Evolutionary conservation across 148 eudicot genomes (phyloP), one percentile per base, ranked within the genome.

Genomic region (Dysphania ambrosioides): DNA sequence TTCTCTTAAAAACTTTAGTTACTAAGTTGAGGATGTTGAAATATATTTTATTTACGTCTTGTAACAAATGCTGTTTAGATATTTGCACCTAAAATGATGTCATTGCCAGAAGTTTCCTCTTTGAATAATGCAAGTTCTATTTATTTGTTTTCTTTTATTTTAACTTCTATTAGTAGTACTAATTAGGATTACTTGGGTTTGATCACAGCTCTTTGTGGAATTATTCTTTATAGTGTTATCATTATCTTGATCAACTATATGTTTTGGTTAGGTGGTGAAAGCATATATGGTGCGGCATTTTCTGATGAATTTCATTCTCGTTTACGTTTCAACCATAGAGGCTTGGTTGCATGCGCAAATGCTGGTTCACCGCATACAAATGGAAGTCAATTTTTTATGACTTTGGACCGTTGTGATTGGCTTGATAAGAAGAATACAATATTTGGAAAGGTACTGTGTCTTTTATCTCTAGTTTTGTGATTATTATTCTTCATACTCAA

Each of bases 331-430:
- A 95, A 87, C 72, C 99, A 92, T 79, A 88, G 99, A 83, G 99
- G 98, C 47, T 79, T 95, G 84, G 89, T 95, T 68, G 98, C 98
- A 32, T 90, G 96, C 81, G 98, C 98, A 53, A 91, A 91, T 84
- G 72, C 96, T 79, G 96, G 93, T 38, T 44, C 86, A 47, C 91
- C 97, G 23, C 89, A 95, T 82, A 81, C 98, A 75, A 95, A 95
- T 78, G 97, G 90, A 66, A 95, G 98, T 81, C 98, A 95, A 71
- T 95, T 95, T 83, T 95, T 92, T 60, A 83, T 92, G 62, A 84
- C 96, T 7, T 73, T 92, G 78, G 98, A 95, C 76, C 97, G 93
- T 36, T 95, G 97, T 85, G 98, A 95, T 69, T 92, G 97, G 97
- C 92, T 95, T 84, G 97, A 95, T 79, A 83, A 81, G 75, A 95